These are phyloP conservation scores for Amesomyces nigricolor DNA, from an alignment of 2,329 filamentous ascomycete species.

Conservation along the genomic window DNA sequence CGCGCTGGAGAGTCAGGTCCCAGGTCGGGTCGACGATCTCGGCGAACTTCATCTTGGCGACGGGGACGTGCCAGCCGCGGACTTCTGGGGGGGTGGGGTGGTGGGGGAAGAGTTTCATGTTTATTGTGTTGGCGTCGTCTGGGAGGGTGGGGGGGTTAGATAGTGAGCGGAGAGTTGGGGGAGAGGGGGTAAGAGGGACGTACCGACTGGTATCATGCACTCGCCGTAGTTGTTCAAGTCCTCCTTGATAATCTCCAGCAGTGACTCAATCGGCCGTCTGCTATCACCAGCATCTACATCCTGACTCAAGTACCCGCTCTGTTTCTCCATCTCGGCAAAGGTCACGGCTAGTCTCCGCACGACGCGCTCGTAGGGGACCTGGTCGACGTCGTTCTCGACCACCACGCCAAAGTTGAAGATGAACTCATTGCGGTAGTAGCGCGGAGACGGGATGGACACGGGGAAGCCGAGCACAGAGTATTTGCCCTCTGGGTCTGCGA, in stretches of 20 bases:
- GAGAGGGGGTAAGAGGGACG: conserved; percentile 25
- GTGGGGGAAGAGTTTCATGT: conserved; percentile 90
- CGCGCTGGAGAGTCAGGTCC: conserved; percentile 72
- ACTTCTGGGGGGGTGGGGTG: conserved; percentile 72
- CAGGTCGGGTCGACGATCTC: conserved; percentile 62
- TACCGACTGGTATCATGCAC: conserved; percentile 95
- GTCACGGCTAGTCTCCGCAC: conserved; percentile 79
- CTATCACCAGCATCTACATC: conserved; percentile 40
- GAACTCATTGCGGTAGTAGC: conserved; percentile 89
- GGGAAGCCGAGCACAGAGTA: conserved; percentile 83
- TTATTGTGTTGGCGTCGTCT: conserved; percentile 92
- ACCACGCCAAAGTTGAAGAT: conserved; percentile 92
- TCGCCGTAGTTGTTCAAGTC: conserved; percentile 96
- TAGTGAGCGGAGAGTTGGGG: not conserved
- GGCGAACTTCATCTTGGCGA: conserved; percentile 61
- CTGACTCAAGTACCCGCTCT: conserved; percentile 73
- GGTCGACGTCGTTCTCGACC: conserved; percentile 50
- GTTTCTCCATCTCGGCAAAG: conserved; percentile 86
- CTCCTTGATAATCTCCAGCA: conserved; percentile 75
- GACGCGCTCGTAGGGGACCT: conserved; percentile 74
- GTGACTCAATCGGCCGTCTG: conserved; percentile 68
- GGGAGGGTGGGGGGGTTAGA: conserved; percentile 9
- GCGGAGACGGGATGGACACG: conserved; percentile 74
- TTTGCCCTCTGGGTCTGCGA: conserved; percentile 63
- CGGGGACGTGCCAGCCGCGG: conserved; percentile 83